Evolutionary conservation across 768 basidiomycete species (phyloP).

Genomic region (Grammothele lineata): DNA sequence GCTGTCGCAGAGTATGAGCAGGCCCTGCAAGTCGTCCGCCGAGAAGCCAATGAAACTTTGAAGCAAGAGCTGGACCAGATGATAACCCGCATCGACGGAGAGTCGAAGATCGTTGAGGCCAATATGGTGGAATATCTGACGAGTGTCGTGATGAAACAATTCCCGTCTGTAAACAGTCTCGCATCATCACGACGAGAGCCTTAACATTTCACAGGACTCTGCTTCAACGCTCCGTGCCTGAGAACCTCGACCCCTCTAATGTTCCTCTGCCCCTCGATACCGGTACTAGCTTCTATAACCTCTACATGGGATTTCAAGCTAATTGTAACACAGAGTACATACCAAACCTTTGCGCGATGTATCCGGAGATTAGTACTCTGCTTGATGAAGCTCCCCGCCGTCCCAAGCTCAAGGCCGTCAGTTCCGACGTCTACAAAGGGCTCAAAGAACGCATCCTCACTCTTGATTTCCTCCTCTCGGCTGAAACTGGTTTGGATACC

Average conservation of each 20-base stretch:
- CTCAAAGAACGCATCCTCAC: slow-evolving; percentile 2
- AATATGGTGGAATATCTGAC: too few relatives aligned
- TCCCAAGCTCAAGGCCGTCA: background rate
- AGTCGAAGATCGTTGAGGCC: too few relatives aligned
- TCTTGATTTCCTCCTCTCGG: background rate
- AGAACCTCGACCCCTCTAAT: too few relatives aligned
- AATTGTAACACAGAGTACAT: background rate
- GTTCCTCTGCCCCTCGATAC: too few relatives aligned
- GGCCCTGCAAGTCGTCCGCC: background rate
- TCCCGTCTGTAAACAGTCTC: too few relatives aligned
- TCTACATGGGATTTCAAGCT: too few relatives aligned
- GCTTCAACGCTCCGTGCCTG: too few relatives aligned
- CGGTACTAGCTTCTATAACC: too few relatives aligned
- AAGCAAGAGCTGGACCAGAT: background rate
- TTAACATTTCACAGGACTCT: too few relatives aligned
- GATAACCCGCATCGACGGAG: background rate
- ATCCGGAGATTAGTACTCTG: background rate
- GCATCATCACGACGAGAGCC: too few relatives aligned
- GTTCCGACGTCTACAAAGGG: background rate
- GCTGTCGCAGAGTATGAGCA: background rate
- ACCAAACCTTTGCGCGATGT: background rate
- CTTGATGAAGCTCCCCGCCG: background rate
- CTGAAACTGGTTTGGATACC: background rate
- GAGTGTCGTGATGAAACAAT: too few relatives aligned
- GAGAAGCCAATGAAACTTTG: background rate